These are phyloP conservation scores for Malassezia nana DNA, from an alignment of 1,284 basidiomycete species.

Conservation along the genomic window DNA sequence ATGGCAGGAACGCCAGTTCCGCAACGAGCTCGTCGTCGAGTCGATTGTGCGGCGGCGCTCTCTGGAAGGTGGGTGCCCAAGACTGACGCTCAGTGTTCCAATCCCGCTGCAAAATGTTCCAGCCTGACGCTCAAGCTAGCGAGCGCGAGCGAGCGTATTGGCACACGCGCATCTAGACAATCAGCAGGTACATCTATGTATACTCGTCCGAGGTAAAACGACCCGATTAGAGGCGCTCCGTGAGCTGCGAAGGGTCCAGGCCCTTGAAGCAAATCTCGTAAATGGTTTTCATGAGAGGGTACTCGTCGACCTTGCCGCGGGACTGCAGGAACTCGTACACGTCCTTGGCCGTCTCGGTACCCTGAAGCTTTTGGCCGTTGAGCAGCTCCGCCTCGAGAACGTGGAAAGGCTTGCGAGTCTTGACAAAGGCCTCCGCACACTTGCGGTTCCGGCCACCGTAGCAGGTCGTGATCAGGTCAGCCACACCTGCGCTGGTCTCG, in stretches of 20 bases:
- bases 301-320: constrained; percentile 51
- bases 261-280: constrained; percentile 43
- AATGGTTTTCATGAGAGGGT: constrained; percentile 55
- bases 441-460: constrained; percentile 55
- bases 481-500: constrained; percentile 54
- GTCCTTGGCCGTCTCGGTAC: constrained; percentile 54
- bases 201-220: too few relatives aligned
- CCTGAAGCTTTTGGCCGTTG: constrained; percentile 56
- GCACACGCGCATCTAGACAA: constrained; percentile 19
- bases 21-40: constrained; percentile 39
- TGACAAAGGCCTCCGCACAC: constrained; percentile 54
- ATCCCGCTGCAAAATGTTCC: constrained; percentile 31
- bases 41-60: constrained; percentile 32
- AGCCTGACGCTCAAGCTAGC: constrained; percentile 15
- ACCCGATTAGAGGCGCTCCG: constrained; percentile 35
- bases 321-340: constrained; percentile 53
- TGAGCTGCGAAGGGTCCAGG: constrained; percentile 49
- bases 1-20: constrained; percentile 26
- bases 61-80: constrained; percentile 23
- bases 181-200: too few relatives aligned
- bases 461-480: constrained; percentile 56
- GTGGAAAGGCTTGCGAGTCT: constrained; percentile 53
- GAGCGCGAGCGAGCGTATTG: constrained; percentile 32
- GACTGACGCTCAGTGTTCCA: constrained; percentile 22
- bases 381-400: constrained; percentile 55